Base-by-base conservation (phyloP, 2,329 filamentous ascomycete species). In the Botrytis sinoallii region DNA sequence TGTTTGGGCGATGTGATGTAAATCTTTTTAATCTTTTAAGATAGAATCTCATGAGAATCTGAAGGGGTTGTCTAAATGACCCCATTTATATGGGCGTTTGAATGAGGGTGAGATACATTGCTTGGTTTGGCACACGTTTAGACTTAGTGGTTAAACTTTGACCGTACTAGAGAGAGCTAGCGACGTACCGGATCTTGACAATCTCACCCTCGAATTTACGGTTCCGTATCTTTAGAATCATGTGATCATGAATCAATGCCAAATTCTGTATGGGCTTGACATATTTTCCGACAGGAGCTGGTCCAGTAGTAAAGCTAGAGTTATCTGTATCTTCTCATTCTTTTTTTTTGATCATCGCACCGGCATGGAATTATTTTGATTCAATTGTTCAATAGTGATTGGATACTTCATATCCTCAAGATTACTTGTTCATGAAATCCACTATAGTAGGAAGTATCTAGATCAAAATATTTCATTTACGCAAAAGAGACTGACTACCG, bases 61-160 rank as follows among this genome's bases (percentile, higher is more conserved):
- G 12, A 60, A 3, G 1, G 20, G 18, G 16, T 20, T 22, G 9
- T 60, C 20, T 22, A 20, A 1, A 35, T 22, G 9, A 22, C 38
- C 38, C 18, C 35, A 10, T 59, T 32, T 20, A 35, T 59, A 10
- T 59, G 6, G n/a, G 6, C 6, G 8, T 8, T 18, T 8, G 2
- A 0, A 18, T 18, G 5, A 9, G 12, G 0, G 3, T 29, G 6
- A 55, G 6, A 18, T 29, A 55, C 25, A 0, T 6, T 12, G 10
- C 48, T n/a, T 55, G 12, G n/a, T 4, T 55, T 55, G 52, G 1
- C 18, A 8, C 52, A 1, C 5, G 5, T 29, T 3, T 2, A 55
- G 14, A 55, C 6, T 18, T 16, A 8, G 2, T 55, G n/a, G n/a
- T 16, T 55, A 18, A 18, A 18, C 6, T 29, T 55, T 29, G 7